Base-by-base conservation (phyloP, 192 early-diverging fungal genomes). In the Phlyctochytrium arcticum region DNA sequence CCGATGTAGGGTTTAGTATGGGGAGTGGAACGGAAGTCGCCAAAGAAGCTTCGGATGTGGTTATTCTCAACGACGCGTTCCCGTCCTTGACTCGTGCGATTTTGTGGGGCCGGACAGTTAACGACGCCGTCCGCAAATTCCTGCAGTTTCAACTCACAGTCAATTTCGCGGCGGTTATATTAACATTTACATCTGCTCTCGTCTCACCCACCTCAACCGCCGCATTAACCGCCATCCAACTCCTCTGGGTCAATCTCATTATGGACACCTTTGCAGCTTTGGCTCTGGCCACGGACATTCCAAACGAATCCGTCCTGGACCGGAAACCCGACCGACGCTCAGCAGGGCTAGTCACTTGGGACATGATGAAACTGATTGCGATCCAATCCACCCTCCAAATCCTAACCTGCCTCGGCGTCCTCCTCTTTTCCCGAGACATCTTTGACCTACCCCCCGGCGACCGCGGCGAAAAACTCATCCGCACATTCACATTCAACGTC, bases 231-330 rank as follows among this genome's bases (percentile, higher is more conserved):
- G 94, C 95, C 10, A 89, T 98, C 1, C 96, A 99, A 73, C 69
- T 99, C 46, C 77, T 99, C 46, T 99, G 95, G 95, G 91, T 99
- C 57, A 99, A 99, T 71, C 78, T 99, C 63, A 98, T 99, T 35
- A 99, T 99, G 96, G 95, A 99, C 78, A 93, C 94, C 0, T 83
- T 98, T 73, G 96, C 96, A 1, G 93, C 96, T 17, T 83, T 99
- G 23, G 96, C 95, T 0, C 80, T 97, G 36, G 95, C 96, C 2
- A 96, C 96, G 2, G 95, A 98, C 54, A 85, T 87, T 29, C 91
- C 94, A 27, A 83, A 84, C 33, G 91, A 90, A 96, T 36, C 69
- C 83, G 35, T 82, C 92, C 33, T 75, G 80, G 47, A 92, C 94
- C 12, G 81, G 85, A 19, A 72, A 79, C 44, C 87, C 81, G 50